Evolutionary conservation across 441 rosid species (phyloP).

Genomic region (Hypseocharis bilobata): DNA sequence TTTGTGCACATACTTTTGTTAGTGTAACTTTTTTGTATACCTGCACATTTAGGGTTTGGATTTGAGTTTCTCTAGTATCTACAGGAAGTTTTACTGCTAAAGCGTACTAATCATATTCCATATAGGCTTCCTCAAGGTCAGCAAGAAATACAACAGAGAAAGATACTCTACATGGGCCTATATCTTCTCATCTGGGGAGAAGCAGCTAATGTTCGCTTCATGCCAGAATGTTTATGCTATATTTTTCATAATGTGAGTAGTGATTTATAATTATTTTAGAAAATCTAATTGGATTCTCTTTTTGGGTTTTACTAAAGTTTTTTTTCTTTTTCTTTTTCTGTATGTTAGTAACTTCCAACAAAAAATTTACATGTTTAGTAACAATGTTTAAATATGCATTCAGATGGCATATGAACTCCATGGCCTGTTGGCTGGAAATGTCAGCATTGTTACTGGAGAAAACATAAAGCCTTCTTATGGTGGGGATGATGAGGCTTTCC

Average conservation of each 20-base stretch:
- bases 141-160: constrained; percentile 84
- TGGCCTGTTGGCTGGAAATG: constrained; percentile 95
- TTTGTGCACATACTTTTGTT: no score
- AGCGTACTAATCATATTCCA: constrained; percentile 13
- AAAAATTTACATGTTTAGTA: constrained; percentile 1
- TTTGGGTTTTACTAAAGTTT: no score
- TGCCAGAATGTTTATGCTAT: constrained; percentile 95
- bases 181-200: constrained; percentile 96
- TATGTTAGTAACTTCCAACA: background rate
- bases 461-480: constrained; percentile 97
- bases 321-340: background rate
- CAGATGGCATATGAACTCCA: constrained; percentile 99
- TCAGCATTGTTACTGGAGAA: constrained; percentile 95
- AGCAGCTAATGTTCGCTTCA: constrained; percentile 89
- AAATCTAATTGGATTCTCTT: no score
- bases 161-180: constrained; percentile 86
- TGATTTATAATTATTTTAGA: no score
- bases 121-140: constrained; percentile 82
- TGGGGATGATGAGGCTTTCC: constrained; percentile 92
- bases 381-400: constrained; percentile 15
- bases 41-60: background rate
- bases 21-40: background rate
- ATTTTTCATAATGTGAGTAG: constrained; percentile 80
- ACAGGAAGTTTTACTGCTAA: constrained; percentile 6
- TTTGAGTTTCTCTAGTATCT: constrained; percentile 6